A percentile compares a stretch with the other conserved stretches of the same genome.
Conservation (phyloP, 2,329 filamentous ascomycete genomes). For the Gyromitra esculenta region DNA sequence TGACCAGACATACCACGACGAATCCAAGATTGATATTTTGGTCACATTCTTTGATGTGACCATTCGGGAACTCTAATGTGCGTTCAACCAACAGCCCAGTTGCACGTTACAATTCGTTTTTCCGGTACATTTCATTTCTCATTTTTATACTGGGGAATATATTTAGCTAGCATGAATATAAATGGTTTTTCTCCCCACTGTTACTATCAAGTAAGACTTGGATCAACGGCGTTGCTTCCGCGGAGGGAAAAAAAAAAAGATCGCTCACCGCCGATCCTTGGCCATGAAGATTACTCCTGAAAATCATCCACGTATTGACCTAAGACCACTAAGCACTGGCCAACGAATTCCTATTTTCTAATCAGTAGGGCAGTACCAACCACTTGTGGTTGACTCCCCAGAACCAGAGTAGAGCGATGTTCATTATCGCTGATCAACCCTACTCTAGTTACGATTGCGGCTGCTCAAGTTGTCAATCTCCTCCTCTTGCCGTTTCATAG, state of each 20-base stretch:
- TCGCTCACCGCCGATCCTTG: background rate
- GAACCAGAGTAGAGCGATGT: background rate
- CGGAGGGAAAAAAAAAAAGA: background rate
- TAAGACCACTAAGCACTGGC: background rate
- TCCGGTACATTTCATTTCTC: constrained; percentile 4
- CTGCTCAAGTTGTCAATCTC: background rate
- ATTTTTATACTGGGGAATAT: background rate
- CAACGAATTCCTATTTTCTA: constrained; percentile 3
- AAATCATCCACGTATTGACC: constrained; percentile 7
- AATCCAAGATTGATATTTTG: constrained; percentile 39
- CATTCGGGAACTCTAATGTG: constrained; percentile 24
- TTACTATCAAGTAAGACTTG: background rate
- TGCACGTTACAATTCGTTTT: constrained; percentile 36
- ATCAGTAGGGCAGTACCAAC: background rate
- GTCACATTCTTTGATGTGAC: background rate
- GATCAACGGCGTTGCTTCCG: background rate
- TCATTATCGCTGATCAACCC: background rate
- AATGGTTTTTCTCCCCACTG: background rate
- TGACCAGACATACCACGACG: constrained; percentile 40
- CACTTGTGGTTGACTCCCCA: background rate
- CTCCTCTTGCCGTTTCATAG: constrained; percentile 4
- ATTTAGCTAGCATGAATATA: constrained; percentile 5
- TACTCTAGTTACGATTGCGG: background rate
- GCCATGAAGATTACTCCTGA: background rate
- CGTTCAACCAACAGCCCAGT: constrained; percentile 30